Evolutionary conservation across 2,329 filamentous ascomycete species (phyloP).

Genomic region (Tolypocladium album): DNA sequence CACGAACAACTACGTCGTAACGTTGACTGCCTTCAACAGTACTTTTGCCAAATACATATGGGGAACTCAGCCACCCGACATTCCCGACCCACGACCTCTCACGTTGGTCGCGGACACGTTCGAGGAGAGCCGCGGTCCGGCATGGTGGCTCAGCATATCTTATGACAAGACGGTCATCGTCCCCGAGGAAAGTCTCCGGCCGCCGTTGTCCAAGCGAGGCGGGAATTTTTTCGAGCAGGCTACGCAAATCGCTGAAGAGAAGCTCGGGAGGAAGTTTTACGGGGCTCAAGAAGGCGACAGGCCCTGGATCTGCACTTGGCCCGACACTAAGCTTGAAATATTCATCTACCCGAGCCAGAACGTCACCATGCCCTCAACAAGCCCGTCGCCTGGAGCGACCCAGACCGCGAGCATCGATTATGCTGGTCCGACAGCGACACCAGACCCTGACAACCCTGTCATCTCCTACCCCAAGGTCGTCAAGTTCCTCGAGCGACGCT

Average conservation of each 20-base stretch:
- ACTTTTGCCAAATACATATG: conserved; percentile 33
- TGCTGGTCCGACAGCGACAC: conserved; percentile 2
- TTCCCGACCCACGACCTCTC: conserved; percentile 27
- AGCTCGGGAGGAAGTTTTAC: conserved; percentile 10
- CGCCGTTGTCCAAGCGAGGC: conserved; percentile 15
- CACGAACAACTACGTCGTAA: conserved; percentile 29
- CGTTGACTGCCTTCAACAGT: conserved; percentile 24
- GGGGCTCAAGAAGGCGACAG: conserved; percentile 34
- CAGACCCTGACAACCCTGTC: conserved; percentile 6
- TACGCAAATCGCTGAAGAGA: conserved; percentile 8
- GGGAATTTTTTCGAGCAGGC: conserved; percentile 8
- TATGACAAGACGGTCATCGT: conserved; percentile 50
- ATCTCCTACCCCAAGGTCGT: conserved; percentile 39
- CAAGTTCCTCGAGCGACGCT: conserved; percentile 44
- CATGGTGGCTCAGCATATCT: conserved; percentile 39
- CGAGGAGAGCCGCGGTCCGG: conserved; percentile 37
- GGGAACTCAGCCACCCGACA: conserved; percentile 41
- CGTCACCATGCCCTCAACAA: conserved; percentile 21
- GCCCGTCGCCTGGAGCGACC: conserved; percentile 1
- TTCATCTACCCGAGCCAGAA: conserved; percentile 47
- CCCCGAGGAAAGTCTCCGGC: conserved; percentile 27
- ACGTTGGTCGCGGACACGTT: conserved; percentile 40
- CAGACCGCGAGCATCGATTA: conserved; percentile 6
- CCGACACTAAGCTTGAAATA: conserved; percentile 41
- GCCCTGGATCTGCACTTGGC: conserved; percentile 50